Evolutionary conservation across 2,329 filamentous ascomycete species (phyloP).

Genomic region (Microdochium paspali): DNA sequence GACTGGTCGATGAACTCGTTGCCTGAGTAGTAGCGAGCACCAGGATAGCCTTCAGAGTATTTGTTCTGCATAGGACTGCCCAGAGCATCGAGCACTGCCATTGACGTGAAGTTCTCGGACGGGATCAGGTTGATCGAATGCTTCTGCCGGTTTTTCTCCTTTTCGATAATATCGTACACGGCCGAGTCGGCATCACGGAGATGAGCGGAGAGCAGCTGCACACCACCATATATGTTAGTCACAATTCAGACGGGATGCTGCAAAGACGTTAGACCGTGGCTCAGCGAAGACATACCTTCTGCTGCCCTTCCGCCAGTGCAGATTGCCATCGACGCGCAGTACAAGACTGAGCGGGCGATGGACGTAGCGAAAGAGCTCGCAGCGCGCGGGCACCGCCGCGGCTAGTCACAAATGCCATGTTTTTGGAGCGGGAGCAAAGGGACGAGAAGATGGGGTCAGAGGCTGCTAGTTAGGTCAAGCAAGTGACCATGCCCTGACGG

Average conservation of each 20-base stretch:
- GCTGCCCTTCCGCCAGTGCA: background rate
- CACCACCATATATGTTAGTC: conserved; percentile 3
- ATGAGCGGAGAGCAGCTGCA: conserved; percentile 67
- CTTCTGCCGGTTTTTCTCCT: conserved; percentile 94
- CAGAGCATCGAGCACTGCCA: conserved; percentile 82
- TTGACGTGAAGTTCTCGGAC: conserved; percentile 91
- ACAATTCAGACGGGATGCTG: conserved; percentile 2
- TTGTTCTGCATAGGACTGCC: conserved; percentile 98
- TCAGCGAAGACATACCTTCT: conserved; percentile 4
- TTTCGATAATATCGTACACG: conserved; percentile 83
- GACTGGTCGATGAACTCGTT: conserved; percentile 94
- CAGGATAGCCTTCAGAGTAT: conserved; percentile 97
- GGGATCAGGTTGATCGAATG: conserved; percentile 98
- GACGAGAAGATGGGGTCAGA: background rate
- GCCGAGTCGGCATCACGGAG: conserved; percentile 79
- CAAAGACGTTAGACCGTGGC: background rate
- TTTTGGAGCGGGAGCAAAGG: background rate
- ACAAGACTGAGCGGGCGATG: background rate
- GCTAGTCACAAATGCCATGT: background rate
- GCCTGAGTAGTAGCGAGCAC: conserved; percentile 91
- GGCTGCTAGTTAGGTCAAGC: background rate
- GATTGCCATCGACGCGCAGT: background rate
- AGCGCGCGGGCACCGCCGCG: background rate
- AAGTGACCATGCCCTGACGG: background rate
- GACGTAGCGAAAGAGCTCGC: background rate